Percentiles rank a stretch among this genome's conserved stretches.
Evolutionary conservation across 2,329 filamentous ascomycete species (phyloP).

Genomic region (Orbilia blumenaviensis): DNA sequence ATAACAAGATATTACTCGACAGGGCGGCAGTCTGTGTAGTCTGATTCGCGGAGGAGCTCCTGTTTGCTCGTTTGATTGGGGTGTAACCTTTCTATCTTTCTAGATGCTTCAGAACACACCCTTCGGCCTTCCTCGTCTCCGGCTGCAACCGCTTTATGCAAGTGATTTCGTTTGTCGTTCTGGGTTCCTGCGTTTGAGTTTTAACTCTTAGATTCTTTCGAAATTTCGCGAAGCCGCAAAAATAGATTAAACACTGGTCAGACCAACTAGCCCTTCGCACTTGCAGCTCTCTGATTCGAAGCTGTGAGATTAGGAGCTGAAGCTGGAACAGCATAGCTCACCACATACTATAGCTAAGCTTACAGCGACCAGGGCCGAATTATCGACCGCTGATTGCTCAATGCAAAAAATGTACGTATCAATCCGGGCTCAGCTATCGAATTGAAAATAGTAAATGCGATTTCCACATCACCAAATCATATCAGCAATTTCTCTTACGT

Average conservation of each 20-base stretch:
- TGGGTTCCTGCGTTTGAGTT: conserved; percentile 50
- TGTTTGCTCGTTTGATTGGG: conserved; percentile 13
- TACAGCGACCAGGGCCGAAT: too few relatives aligned
- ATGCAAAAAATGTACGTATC: too few relatives aligned
- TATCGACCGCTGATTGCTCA: too few relatives aligned
- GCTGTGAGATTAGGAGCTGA: background rate
- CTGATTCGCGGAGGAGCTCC: conserved; percentile 44
- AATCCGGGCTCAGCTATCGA: background rate
- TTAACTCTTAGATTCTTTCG: conserved; percentile 15
- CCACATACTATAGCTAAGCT: background rate
- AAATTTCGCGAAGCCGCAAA: conserved; percentile 6
- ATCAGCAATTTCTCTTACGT: conserved; percentile 14
- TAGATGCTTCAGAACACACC: conserved; percentile 22
- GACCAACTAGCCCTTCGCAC: too few relatives aligned
- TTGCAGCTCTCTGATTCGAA: too few relatives aligned
- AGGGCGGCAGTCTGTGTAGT: conserved; percentile 24
- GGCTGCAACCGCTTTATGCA: conserved; percentile 38
- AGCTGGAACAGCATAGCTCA: background rate
- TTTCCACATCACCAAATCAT: background rate
- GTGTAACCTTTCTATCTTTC: background rate
- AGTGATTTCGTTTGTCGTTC: conserved; percentile 37
- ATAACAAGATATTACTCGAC: conserved; percentile 1
- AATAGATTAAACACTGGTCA: conserved; percentile 15
- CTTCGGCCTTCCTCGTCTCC: conserved; percentile 9
- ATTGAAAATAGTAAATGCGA: conserved; percentile 13